Evolutionary conservation across 2,329 filamentous ascomycete genomes (phyloP).

Genomic region (Exophiala oligosperma): DNA sequence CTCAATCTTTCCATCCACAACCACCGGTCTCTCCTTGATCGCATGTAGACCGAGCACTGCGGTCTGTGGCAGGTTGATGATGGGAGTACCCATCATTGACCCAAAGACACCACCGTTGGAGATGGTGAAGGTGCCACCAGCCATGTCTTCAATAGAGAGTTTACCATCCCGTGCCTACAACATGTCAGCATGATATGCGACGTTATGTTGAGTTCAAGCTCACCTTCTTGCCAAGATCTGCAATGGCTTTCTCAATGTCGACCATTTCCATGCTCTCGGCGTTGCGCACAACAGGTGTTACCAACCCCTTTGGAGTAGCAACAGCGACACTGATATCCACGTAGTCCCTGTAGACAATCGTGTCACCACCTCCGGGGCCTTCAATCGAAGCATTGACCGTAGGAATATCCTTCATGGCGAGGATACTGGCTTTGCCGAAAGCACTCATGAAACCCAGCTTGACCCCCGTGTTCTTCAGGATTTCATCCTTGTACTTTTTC

Average conservation of each 20-base stretch:
- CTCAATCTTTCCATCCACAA: slow-evolving; percentile 89
- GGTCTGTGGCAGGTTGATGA: slow-evolving; percentile 69
- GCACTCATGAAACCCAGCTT: slow-evolving; percentile 99
- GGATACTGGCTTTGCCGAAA: slow-evolving; percentile 83
- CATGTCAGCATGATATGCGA: slow-evolving; percentile 3
- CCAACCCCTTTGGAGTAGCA: slow-evolving; percentile 93
- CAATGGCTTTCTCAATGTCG: slow-evolving; percentile 85
- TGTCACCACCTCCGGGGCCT: slow-evolving; percentile 90
- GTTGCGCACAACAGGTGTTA: slow-evolving; percentile 95
- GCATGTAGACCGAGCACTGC: slow-evolving; percentile 89
- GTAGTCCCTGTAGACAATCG: slow-evolving; percentile 97
- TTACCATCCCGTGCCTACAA: slow-evolving; percentile 85
- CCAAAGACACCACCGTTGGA: slow-evolving; percentile 97
- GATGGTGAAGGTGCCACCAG: slow-evolving; percentile 96
- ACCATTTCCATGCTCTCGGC: slow-evolving; percentile 85
- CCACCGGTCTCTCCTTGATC: slow-evolving; percentile 91
- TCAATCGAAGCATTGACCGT: slow-evolving; percentile 96
- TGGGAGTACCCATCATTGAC: slow-evolving; percentile 94
- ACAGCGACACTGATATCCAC: slow-evolving; percentile 97
- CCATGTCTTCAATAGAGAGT: slow-evolving; percentile 98
- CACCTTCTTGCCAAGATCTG: slow-evolving; percentile 94
- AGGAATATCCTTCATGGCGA: slow-evolving; percentile 94
- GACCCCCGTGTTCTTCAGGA: slow-evolving; percentile 92
- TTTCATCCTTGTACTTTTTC: slow-evolving; percentile 94
- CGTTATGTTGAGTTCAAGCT: background rate